These are phyloP conservation scores for Paramecium sexaurelia DNA, from an alignment of 73 alveolate genomes.

Conservation along the genomic window DNA sequence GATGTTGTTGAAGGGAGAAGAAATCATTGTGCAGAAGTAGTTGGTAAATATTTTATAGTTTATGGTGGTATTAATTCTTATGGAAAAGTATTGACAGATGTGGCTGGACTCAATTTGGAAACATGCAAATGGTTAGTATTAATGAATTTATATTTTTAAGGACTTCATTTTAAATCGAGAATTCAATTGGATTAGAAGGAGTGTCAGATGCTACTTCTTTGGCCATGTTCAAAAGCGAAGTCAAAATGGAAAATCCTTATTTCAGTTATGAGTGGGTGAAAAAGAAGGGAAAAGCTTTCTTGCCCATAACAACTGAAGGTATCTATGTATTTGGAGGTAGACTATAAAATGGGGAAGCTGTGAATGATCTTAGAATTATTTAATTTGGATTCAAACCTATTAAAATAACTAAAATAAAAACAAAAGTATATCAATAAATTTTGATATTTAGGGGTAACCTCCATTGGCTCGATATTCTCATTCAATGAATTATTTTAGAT, in stretches of 20 bases:
- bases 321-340: constrained; percentile 94
- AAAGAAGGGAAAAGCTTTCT: constrained; percentile 38
- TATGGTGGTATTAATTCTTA: constrained; percentile 68
- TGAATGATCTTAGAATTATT: constrained; percentile 79
- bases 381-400: constrained; percentile 79
- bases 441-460: constrained; percentile 73
- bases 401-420: constrained; percentile 77
- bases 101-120: constrained; percentile 57
- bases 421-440: constrained; percentile 46
- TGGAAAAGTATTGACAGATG: constrained; percentile 42
- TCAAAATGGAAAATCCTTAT: constrained; percentile 67
- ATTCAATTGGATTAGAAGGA: constrained; percentile 37
- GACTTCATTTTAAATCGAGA: background rate
- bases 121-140: constrained; percentile 61
- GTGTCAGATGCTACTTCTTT: constrained; percentile 54
- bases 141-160: background rate
- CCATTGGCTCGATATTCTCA: constrained; percentile 92
- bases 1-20: constrained; percentile 68
- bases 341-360: constrained; percentile 78
- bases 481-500: constrained; percentile 81
- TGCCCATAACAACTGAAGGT: constrained; percentile 75
- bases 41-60: constrained; percentile 44
- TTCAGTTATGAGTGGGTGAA: constrained; percentile 59
- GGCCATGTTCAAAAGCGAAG: constrained; percentile 59
- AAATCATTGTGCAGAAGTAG: constrained; percentile 58